Base-by-base conservation (phyloP, 305 asterid genomes). In the Fraxinus angustifolia region DNA sequence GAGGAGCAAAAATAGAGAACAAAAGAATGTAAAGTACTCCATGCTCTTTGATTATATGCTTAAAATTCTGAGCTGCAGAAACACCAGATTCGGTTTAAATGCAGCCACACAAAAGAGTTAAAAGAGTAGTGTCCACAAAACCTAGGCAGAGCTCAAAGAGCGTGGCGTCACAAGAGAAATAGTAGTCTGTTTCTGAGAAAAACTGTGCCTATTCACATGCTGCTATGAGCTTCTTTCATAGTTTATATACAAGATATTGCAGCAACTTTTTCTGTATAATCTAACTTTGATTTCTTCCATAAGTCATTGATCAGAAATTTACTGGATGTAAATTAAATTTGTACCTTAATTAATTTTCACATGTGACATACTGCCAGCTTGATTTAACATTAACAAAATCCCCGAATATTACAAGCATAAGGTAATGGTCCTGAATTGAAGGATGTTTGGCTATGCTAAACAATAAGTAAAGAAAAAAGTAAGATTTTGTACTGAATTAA, bases 161-260 rank as follows among this genome's bases (percentile, higher is more conserved):
- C 31, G 77, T 56, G 72, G 53, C 26, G 36, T 86, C 89, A 87
- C 88, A 78, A 75, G 88, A 28, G 78, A 80, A 84, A 87, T 21
- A 87, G 87, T 84, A 68, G 74, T 58, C 33, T 81, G 70, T 33
- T 60, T 75, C 19, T 26, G 65, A 78, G 80, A 56, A 56, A 80
- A 23, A 19, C 14, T 34, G 28, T 7, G 36, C 75, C 84, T 56
- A 33, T 81, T 86, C 89, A 86, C 86, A 82, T 82, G 87, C 80
- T 67, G 76, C 42, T 7, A 38, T 19, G 78, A 16, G 40, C 72
- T 70, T n/a, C 19, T 48, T 71, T 78, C 56, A 31, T 75, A 53
- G 38, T 76, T 79, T 50, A 76, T 79, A 33, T 10, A 73, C 14
- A 38, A 8, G 4, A 23, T 23, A 8, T 62, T 11, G 73, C 36